Evolutionary conservation across 345 rosid genomes (phyloP).

Genomic region (Iberis pinnata): DNA sequence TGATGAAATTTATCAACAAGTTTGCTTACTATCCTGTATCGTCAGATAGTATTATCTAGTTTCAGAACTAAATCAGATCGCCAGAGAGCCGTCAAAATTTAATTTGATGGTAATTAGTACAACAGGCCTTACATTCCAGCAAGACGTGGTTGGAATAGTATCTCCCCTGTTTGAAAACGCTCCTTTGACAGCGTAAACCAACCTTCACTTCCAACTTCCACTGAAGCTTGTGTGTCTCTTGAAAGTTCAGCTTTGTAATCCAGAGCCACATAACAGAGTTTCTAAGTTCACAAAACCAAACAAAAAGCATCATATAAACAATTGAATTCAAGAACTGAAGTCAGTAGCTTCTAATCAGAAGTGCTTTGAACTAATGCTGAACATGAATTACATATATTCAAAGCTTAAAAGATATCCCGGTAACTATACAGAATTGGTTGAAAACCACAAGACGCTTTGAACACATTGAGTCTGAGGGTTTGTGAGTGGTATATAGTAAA

Average conservation of each 20-base stretch:
- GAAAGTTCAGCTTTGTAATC: conserved; percentile 65
- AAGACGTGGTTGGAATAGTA: conserved; percentile 78
- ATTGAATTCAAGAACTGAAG: background rate
- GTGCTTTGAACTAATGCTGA: background rate
- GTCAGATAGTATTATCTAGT: conserved; percentile 6
- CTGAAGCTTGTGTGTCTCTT: conserved; percentile 58
- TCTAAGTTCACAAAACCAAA: conserved; percentile 37
- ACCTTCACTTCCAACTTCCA: conserved; percentile 63
- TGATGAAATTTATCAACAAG: background rate
- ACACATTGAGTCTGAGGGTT: background rate
- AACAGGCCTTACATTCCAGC: conserved; percentile 69
- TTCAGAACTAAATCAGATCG: background rate
- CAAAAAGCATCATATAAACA: conserved; percentile 17
- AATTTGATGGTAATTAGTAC: background rate
- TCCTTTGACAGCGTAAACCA: conserved; percentile 69
- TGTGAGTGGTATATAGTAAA: background rate
- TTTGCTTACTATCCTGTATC: background rate
- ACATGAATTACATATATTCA: conserved; percentile 15
- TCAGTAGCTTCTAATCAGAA: background rate
- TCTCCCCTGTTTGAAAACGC: conserved; percentile 89
- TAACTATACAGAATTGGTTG: background rate
- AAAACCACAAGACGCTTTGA: conserved; percentile 2
- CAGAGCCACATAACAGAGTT: conserved; percentile 80
- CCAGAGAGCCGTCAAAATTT: background rate
- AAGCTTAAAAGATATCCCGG: background rate